Percentiles rank a stretch among this genome's conserved stretches.
phyloP scores from a whole-genome alignment of 768 basidiomycete genomes.

The Tulasnella sp. region DNA sequence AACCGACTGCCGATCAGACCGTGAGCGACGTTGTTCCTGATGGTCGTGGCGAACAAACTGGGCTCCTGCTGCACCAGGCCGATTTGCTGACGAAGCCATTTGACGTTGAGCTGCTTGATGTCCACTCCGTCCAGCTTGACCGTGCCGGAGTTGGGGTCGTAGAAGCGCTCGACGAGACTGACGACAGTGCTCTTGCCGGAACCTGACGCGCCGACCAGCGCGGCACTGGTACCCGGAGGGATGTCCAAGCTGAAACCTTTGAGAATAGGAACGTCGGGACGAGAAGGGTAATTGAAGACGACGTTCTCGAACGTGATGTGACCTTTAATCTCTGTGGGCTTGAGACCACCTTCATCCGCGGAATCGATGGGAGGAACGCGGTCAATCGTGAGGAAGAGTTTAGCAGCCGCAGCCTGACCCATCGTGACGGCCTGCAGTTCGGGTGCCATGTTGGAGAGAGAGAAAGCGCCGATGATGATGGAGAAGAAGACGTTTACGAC shows the following conservation, averaged over 20 bases:
- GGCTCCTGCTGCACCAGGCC: constrained; percentile 44
- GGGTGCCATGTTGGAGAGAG: constrained; percentile 45
- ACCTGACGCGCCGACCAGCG: constrained; percentile 74
- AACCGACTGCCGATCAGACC: constrained; percentile 45
- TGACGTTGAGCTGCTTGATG: constrained; percentile 43
- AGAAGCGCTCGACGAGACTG: constrained; percentile 81
- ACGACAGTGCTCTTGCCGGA: constrained; percentile 63
- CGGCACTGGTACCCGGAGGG: constrained; percentile 70
- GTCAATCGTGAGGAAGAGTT: constrained; percentile 85
- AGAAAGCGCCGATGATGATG: constrained; percentile 34
- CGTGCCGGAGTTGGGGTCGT: constrained; percentile 66
- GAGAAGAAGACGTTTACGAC: constrained; percentile 7
- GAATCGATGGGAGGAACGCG: constrained; percentile 86
- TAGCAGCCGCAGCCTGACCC: constrained; percentile 82
- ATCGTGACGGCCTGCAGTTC: constrained; percentile 82
- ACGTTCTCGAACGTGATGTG: constrained; percentile 68
- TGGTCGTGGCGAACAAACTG: constrained; percentile 44
- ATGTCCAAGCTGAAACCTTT: constrained; percentile 65
- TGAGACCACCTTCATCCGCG: constrained; percentile 58
- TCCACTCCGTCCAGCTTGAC: constrained; percentile 70
- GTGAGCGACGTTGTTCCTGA: constrained; percentile 47
- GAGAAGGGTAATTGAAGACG: constrained; percentile 80
- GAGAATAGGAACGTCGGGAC: constrained; percentile 71
- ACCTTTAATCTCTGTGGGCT: constrained; percentile 64
- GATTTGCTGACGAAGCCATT: constrained; percentile 38